Evolutionary conservation across 805 yeast species (phyloP).

Genomic region (Pichia sporocuriosa): DNA sequence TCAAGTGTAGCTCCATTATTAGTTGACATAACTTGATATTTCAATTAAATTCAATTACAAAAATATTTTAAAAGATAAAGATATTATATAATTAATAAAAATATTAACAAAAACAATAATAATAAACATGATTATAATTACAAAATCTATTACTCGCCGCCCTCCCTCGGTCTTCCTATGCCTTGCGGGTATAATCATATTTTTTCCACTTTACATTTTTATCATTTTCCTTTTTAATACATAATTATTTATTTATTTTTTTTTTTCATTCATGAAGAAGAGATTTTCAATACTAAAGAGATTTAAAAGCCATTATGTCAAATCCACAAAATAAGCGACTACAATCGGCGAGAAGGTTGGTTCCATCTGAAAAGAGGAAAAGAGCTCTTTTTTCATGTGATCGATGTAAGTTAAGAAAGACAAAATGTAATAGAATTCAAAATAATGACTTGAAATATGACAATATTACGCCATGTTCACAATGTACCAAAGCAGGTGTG

Average conservation of each 20-base stretch:
- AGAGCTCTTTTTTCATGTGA: conserved; percentile 41
- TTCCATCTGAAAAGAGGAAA: conserved; percentile 32
- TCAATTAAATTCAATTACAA: background rate
- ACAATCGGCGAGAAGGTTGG: conserved; percentile 30
- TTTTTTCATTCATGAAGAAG: too few relatives aligned
- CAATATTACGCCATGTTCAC: conserved; percentile 34
- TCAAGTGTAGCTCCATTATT: conserved; percentile 43
- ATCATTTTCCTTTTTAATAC: too few relatives aligned
- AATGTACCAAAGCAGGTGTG: conserved; percentile 32
- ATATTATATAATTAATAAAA: too few relatives aligned
- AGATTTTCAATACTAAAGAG: too few relatives aligned
- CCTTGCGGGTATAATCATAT: too few relatives aligned
- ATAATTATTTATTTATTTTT: too few relatives aligned
- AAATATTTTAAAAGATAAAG: too few relatives aligned
- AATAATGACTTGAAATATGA: conserved; percentile 30
- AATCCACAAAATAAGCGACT: conserved; percentile 8
- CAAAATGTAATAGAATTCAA: conserved; percentile 35
- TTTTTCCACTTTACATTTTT: too few relatives aligned
- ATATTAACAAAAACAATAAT: too few relatives aligned
- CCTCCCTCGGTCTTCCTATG: too few relatives aligned
- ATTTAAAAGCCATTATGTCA: conserved; percentile 1
- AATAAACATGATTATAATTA: too few relatives aligned
- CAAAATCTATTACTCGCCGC: too few relatives aligned
- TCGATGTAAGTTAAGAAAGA: conserved; percentile 38
- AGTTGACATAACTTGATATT: background rate